Conservation (phyloP, 352 stramenopile genomes). For the Phytophthora sp. region DNA sequence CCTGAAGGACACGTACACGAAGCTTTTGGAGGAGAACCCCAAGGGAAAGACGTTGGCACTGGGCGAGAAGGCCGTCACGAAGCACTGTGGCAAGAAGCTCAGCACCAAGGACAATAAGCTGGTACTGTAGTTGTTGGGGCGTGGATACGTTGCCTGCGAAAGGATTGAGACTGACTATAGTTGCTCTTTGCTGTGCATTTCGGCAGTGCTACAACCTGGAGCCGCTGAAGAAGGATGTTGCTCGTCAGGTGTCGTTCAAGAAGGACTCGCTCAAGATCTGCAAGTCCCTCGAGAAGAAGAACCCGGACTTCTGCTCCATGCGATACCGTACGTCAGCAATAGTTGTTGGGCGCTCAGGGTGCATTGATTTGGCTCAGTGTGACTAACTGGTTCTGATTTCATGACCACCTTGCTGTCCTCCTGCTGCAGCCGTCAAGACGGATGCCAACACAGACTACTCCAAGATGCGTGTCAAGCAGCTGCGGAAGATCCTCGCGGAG, state of each 20-base stretch:
- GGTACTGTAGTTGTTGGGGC: constrained; percentile 36
- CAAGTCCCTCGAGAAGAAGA: constrained; percentile 94
- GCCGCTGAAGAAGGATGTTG: constrained; percentile 95
- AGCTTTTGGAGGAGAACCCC: constrained; percentile 72
- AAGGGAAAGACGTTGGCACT: constrained; percentile 83
- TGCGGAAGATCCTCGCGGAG: constrained; percentile 94
- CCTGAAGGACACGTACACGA: constrained; percentile 74
- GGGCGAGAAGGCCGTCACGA: constrained; percentile 83
- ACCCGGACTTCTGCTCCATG: constrained; percentile 94
- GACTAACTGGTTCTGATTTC: constrained; percentile 6
- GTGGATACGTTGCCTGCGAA: too few species aligned
- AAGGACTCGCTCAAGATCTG: constrained; percentile 95
- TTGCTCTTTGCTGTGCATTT: constrained; percentile 15
- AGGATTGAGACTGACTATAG: background rate
- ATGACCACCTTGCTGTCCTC: constrained; percentile 3
- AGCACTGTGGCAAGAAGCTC: constrained; percentile 87
- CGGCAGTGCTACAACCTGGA: constrained; percentile 94
- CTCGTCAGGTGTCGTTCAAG: constrained; percentile 90
- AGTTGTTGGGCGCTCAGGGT: background rate
- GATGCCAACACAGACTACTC: constrained; percentile 95
- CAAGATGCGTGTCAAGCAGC: constrained; percentile 95
- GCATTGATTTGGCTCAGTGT: too few species aligned
- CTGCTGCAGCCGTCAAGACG: constrained; percentile 88
- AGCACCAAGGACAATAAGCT: constrained; percentile 93
- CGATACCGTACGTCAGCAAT: constrained; percentile 86